Percentiles rank a stretch among this genome's conserved stretches.
phyloP scores from a whole-genome alignment of 441 rosid species.

The Theobroma grandiflorum region DNA sequence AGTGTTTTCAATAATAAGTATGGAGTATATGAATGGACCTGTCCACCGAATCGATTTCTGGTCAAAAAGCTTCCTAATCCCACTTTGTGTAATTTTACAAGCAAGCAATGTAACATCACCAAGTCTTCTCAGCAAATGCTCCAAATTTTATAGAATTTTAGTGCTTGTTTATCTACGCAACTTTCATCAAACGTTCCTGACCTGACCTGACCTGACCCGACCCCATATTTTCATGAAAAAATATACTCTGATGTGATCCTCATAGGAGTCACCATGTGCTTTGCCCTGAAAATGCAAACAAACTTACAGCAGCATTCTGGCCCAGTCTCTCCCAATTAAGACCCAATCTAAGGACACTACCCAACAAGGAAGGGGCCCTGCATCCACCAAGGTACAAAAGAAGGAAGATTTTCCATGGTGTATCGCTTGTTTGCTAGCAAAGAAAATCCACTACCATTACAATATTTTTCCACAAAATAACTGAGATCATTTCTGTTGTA shows the following conservation, averaged over 20 bases:
- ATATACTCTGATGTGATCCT: conserved; percentile 12
- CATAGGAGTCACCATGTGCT: conserved; percentile 17
- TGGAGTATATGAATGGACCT: background rate
- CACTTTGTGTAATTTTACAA: conserved; percentile 15
- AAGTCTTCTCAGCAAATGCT: background rate
- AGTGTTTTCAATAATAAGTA: conserved; percentile 1
- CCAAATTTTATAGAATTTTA: background rate
- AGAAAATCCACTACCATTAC: background rate
- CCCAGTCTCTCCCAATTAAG: background rate
- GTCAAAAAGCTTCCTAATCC: background rate
- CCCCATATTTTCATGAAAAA: background rate
- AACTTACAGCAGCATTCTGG: background rate
- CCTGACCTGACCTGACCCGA: background rate
- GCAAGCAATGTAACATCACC: background rate
- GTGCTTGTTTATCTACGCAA: background rate
- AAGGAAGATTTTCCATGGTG: background rate
- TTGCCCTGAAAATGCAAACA: conserved; percentile 13
- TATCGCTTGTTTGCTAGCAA: conserved; percentile 14
- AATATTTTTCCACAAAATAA: background rate
- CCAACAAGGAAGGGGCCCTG: conserved; percentile 22
- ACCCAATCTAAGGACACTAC: conserved; percentile 3
- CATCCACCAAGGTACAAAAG: background rate
- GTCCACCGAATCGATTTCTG: conserved; percentile 4
- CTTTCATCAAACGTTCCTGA: background rate
- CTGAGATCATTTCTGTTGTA: background rate